These are phyloP conservation scores for Diospyros lotus DNA, from an alignment of 148 eudicot genomes.

Conservation along the genomic window DNA sequence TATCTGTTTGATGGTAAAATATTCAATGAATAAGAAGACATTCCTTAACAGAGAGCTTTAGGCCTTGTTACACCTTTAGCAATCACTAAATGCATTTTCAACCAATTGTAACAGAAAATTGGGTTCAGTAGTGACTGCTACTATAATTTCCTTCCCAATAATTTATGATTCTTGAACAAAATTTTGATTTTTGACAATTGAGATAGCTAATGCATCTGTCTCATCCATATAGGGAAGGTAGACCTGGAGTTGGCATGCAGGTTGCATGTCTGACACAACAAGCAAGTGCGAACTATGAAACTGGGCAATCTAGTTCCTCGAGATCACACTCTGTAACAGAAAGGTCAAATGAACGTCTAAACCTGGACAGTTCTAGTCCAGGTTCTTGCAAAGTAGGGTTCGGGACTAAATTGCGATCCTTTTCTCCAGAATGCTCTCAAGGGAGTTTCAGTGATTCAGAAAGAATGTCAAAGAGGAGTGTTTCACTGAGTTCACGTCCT, in stretches of 20 bases:
- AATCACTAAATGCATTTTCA: constrained; percentile 14
- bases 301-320: constrained; percentile 20
- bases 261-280: constrained; percentile 9
- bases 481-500: constrained; percentile 24
- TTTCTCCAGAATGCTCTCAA: constrained; percentile 11
- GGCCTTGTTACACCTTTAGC: neutral
- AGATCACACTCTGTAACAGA: constrained; percentile 30
- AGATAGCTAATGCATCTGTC: constrained; percentile 5
- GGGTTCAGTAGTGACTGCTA: neutral
- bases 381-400: constrained; percentile 22
- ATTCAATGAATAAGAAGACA: neutral
- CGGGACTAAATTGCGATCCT: constrained; percentile 11
- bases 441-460: constrained; percentile 22
- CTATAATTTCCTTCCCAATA: neutral
- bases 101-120: constrained; percentile 9
- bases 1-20: neutral
- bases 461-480: constrained; percentile 21
- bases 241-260: constrained; percentile 21
- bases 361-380: neutral
- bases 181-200: neutral
- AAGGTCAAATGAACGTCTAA: constrained; percentile 10
- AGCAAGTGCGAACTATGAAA: constrained; percentile 29
- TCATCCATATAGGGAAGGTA: constrained; percentile 29
- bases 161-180: neutral
- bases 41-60: neutral